Conservation (phyloP, 108 stramenopile species). For the Skeletonema potamos region DNA sequence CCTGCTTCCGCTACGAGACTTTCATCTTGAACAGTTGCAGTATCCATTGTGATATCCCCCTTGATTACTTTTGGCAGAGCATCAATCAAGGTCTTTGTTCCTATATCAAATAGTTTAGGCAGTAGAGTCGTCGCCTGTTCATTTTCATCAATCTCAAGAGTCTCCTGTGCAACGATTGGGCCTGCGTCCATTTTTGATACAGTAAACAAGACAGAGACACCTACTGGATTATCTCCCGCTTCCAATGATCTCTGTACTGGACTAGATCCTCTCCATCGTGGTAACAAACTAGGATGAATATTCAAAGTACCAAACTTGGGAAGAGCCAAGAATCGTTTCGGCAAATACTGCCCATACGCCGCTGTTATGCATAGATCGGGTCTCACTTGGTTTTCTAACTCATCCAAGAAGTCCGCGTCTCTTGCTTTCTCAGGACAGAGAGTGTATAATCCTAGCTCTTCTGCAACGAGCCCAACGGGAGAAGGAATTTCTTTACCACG, state of each 20-base stretch:
- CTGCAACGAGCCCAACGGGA: conserved; percentile 89
- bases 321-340: conserved; percentile 87
- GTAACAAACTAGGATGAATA: conserved; percentile 95
- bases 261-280: conserved; percentile 93
- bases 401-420: conserved; percentile 82
- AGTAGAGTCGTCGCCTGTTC: conserved; percentile 89
- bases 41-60: conserved; percentile 77
- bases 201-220: conserved; percentile 94
- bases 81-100: conserved; percentile 79
- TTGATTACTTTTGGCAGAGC: conserved; percentile 72
- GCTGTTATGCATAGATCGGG: conserved; percentile 98
- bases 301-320: conserved; percentile 93
- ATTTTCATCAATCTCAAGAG: conserved; percentile 62
- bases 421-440: conserved; percentile 90
- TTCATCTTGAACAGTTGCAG: conserved; percentile 85
- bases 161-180: conserved; percentile 84
- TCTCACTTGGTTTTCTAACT: conserved; percentile 54
- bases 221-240: conserved; percentile 81
- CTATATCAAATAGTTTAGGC: conserved; percentile 86
- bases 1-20: conserved; percentile 71
- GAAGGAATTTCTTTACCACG: conserved; percentile 76
- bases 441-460: conserved; percentile 71
- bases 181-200: conserved; percentile 98
- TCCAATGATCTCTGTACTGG: conserved; percentile 94
- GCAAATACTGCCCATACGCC: conserved; percentile 95